A percentile compares a stretch with the other conserved stretches of the same genome.
These are phyloP conservation scores for Pseudocercospora macadamiae DNA, from an alignment of 2,329 filamentous ascomycete species.

Conservation along the genomic window DNA sequence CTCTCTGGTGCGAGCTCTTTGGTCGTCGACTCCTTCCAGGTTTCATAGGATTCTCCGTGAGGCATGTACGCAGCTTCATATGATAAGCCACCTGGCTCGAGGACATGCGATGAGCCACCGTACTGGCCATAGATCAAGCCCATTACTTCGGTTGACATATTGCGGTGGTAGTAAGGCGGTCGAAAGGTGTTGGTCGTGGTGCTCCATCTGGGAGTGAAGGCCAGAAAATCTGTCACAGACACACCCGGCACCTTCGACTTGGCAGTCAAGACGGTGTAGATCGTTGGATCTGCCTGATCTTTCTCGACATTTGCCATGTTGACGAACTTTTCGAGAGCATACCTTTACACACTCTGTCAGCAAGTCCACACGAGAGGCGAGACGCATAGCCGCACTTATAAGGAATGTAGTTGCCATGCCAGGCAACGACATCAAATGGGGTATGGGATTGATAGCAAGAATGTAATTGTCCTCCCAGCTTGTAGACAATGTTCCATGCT, in stretches of 20 bases:
- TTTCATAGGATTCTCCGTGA: conserved; percentile 23
- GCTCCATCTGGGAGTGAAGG: conserved; percentile 71
- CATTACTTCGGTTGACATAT: conserved; percentile 67
- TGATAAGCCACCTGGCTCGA: conserved; percentile 37
- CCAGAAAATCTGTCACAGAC: conserved; percentile 67
- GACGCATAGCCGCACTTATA: too few relatives aligned
- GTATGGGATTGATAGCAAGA: conserved; percentile 63
- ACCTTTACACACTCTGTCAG: too few relatives aligned
- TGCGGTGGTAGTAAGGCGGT: conserved; percentile 71
- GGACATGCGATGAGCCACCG: conserved; percentile 47
- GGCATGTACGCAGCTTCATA: conserved; percentile 27
- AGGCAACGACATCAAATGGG: conserved; percentile 70
- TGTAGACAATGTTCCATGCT: conserved; percentile 61
- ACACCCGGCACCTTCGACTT: conserved; percentile 56
- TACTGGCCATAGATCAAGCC: conserved; percentile 59
- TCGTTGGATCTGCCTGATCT: conserved; percentile 67
- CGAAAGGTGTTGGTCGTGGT: conserved; percentile 69
- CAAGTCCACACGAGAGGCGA: too few relatives aligned
- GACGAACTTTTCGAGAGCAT: conserved; percentile 59
- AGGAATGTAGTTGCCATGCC: conserved; percentile 67
- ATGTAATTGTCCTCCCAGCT: conserved; percentile 63
- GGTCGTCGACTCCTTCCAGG: conserved; percentile 16
- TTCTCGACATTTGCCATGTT: conserved; percentile 57
- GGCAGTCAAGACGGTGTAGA: conserved; percentile 67
- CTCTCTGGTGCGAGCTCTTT: conserved; percentile 16